Conservation (phyloP, 192 early-diverging fungal species). For the Coemansia sp. region DNA sequence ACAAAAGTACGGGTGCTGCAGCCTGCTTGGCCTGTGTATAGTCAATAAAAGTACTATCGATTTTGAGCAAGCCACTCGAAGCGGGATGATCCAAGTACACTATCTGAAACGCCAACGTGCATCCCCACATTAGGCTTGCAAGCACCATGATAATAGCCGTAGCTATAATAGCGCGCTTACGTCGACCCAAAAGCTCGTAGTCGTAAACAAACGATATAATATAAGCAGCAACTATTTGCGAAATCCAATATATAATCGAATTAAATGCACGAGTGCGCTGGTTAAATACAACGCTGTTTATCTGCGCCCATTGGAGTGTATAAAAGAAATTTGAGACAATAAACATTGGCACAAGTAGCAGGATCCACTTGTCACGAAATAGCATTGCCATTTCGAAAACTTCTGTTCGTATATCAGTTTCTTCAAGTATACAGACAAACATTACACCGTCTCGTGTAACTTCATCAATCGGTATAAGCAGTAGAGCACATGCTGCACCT, state of each 20-base stretch:
- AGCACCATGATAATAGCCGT: conserved; percentile 11
- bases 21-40: conserved; percentile 51
- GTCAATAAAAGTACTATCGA: conserved; percentile 39
- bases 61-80: neutral
- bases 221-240: conserved; percentile 71
- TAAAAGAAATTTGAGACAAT: conserved; percentile 78
- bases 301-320: conserved; percentile 67
- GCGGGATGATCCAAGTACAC: conserved; percentile 38
- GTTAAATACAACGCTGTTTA: conserved; percentile 68
- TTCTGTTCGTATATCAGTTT: conserved; percentile 58
- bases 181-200: conserved; percentile 13
- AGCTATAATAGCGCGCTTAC: conserved; percentile 19
- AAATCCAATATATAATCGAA: conserved; percentile 73
- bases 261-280: conserved; percentile 71
- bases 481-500: conserved; percentile 60
- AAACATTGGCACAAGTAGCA: conserved; percentile 70
- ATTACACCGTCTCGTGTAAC: conserved; percentile 66
- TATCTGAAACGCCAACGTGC: conserved; percentile 61
- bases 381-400: conserved; percentile 56
- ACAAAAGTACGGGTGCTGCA: conserved; percentile 63
- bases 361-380: conserved; percentile 64
- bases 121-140: conserved; percentile 41
- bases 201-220: conserved; percentile 56
- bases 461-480: conserved; percentile 57
- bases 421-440: conserved; percentile 58